A percentile compares a stretch with the other conserved stretches of the same genome.
Conservation (phyloP, 139 green algal species). For the Chlamydomonas sphaeroides region DNA sequence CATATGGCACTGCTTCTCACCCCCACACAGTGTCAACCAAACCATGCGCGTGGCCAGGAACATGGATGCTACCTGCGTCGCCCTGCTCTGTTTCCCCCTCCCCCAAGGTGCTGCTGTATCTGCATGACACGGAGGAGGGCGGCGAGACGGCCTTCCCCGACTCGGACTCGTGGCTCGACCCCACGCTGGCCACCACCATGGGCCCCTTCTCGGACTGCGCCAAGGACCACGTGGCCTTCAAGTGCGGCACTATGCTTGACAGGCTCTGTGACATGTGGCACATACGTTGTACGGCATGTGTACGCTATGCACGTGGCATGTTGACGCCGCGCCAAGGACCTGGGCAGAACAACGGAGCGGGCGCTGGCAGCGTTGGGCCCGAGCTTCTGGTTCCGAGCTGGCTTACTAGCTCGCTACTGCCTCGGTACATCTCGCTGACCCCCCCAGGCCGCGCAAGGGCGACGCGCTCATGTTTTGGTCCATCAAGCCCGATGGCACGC, state of each 20-base stretch:
- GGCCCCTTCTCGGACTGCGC: slow-evolving; percentile 46
- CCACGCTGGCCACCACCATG: neutral
- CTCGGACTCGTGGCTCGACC: slow-evolving; percentile 5
- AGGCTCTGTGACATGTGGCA: too few relatives aligned
- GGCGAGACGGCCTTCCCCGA: slow-evolving; percentile 47
- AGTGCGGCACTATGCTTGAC: too few relatives aligned
- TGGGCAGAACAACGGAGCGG: too few relatives aligned
- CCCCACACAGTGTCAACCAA: neutral
- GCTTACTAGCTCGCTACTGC: too few relatives aligned
- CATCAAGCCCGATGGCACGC: slow-evolving; percentile 47
- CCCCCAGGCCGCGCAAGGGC: slow-evolving; percentile 55
- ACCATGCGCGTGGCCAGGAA: too few relatives aligned
- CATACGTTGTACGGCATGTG: too few relatives aligned
- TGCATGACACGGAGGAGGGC: slow-evolving; percentile 49
- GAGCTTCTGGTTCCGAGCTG: too few relatives aligned
- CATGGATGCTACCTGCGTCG: too few relatives aligned
- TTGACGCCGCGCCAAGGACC: too few relatives aligned
- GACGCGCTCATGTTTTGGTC: slow-evolving; percentile 61
- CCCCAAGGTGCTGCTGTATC: slow-evolving; percentile 74
- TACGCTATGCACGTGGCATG: too few relatives aligned
- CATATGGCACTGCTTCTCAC: neutral
- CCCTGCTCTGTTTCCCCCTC: neutral
- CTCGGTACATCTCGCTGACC: too few relatives aligned
- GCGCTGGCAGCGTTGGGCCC: too few relatives aligned
- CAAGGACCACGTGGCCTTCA: slow-evolving; percentile 46